Evolutionary conservation across 805 yeast genomes (phyloP), one percentile per base, ranked within the genome.

Genomic region (Phaffomyces thermotolerans): DNA sequence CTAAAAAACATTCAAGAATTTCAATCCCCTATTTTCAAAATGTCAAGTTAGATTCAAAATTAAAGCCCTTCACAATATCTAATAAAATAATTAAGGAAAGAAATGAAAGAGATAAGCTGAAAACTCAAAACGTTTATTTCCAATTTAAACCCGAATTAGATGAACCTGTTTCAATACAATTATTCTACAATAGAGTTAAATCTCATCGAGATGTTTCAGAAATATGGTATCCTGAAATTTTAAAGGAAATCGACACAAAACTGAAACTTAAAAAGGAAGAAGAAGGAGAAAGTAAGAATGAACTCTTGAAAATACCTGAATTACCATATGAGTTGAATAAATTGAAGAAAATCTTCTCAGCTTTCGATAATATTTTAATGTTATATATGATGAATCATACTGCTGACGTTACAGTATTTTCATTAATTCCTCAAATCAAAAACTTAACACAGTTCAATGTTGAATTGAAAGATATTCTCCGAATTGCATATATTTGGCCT

Each of bases 201-300:
- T 59, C 70, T 1, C 75, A 72, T 51, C 67, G 66, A 48, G 73
- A 70, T 40, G 74, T 70, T 39, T 64, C 72, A 10, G 58, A 57
- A 25, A 58, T 56, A 43, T 68, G 71, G 71, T 68, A 69, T 46
- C 74, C 74, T 3, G 61, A 58, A 12, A 51, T 67, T 4, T 56
- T 64, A 37, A 52, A 58, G 31, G 59, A 63, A 32, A 72, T 69
- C 6, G 44, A 42, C 30, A 29, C 27, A 17, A 41, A 39, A 9
- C 10, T 42, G 6, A 12, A 8, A 10, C 2, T 27, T 12, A 29
- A 39, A 12, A 25, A 34, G 17, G 32, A 39, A 5, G 23, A n/a
- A 27, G 14, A 27, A 12, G 14, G 13, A 10, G 29, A 2, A 10
- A 14, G 7, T 18, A 17, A 10, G 14, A 29, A 41, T 4, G 35